Conservation (phyloP, 208 protist species). For the Acanthamoeba castellanii region DNA sequence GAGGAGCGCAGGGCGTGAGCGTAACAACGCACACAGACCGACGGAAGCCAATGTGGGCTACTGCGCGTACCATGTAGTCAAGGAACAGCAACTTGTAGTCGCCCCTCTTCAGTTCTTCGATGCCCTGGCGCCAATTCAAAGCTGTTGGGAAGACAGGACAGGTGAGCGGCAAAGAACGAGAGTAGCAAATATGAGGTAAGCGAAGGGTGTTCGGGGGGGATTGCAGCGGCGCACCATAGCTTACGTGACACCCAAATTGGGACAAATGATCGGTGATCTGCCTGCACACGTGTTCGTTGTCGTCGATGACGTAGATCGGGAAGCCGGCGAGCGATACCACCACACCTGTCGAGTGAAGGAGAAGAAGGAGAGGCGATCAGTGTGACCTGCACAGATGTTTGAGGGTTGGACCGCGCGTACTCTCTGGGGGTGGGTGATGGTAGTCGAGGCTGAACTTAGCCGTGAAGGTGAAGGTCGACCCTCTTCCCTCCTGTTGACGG, state of each 20-base stretch:
- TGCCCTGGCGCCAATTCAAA: constrained; percentile 34
- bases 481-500: neutral
- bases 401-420: neutral
- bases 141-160: neutral
- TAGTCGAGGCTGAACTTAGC: constrained; percentile 39
- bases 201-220: too few relatives aligned
- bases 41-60: neutral
- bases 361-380: neutral
- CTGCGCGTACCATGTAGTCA: constrained; percentile 45
- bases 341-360: neutral
- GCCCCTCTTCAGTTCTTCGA: constrained; percentile 34
- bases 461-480: constrained; percentile 37
- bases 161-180: neutral
- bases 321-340: constrained; percentile 60
- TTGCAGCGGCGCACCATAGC: neutral
- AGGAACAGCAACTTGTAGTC: constrained; percentile 54
- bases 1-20: neutral
- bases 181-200: neutral
- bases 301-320: constrained; percentile 66
- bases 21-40: neutral
- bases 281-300: constrained; percentile 59
- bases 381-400: too few relatives aligned
- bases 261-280: constrained; percentile 27
- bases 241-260: constrained; percentile 26
- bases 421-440: constrained; percentile 24